phyloP scores from a whole-genome alignment of 495 filamentous ascomycete species.

The Annulohypoxylon moriforme region DNA sequence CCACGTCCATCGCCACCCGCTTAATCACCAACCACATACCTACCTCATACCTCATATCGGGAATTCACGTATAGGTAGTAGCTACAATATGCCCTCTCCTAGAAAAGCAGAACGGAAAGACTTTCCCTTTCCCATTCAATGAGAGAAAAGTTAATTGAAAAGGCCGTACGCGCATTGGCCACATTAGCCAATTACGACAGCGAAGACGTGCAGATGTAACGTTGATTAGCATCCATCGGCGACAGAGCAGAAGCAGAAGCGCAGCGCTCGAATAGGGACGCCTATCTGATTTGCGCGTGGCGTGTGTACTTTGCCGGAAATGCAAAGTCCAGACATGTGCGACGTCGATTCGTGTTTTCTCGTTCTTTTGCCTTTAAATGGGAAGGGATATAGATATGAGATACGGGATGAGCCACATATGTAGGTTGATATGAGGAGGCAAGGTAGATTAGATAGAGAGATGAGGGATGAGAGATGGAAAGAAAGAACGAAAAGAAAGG shows the following conservation, averaged over 20 bases:
- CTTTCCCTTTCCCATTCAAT: slow-evolving; percentile 13
- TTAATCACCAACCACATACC: not conserved
- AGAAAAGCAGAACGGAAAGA: slow-evolving; percentile 10
- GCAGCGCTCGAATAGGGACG: not conserved
- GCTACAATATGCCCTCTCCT: not conserved
- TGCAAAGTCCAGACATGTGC: not conserved
- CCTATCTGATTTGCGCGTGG: not conserved
- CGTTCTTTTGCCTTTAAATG: not conserved
- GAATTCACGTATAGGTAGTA: not conserved
- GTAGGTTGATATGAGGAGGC: not conserved
- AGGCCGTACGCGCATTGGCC: not conserved
- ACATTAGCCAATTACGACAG: slow-evolving; percentile 10
- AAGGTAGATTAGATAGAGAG: not conserved
- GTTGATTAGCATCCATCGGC: slow-evolving; percentile 23
- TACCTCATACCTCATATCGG: not conserved
- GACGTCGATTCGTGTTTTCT: not conserved
- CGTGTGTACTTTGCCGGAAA: not conserved
- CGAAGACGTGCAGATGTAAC: slow-evolving; percentile 28
- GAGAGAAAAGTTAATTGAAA: not conserved
- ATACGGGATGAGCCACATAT: not conserved
- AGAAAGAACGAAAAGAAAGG: not conserved
- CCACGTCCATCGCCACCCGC: slow-evolving; percentile 4
- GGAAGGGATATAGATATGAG: not conserved
- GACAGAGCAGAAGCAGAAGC: not conserved
- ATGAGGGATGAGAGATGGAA: not conserved